Base-by-base conservation (phyloP, 805 yeast species). In the Wickerhamiella lipophila region DNA sequence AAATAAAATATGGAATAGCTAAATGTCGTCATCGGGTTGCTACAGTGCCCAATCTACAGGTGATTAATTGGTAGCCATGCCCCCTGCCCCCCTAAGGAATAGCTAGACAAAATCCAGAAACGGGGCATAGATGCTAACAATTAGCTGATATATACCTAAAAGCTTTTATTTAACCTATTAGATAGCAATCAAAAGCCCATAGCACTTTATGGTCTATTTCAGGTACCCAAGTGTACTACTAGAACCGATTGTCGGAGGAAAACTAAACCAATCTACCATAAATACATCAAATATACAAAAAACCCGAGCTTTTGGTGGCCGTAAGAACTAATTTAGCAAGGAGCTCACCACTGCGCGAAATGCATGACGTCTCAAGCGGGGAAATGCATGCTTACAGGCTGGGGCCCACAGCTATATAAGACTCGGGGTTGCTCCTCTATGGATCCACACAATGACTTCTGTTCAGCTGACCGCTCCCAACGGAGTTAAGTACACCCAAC, bases 401-500 rank as follows among this genome's bases (percentile, higher is more conserved):
- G 38, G 6, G 26, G 15, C 13, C 41, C 41, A 19, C 19, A 19
- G 13, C 26, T 36, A 36, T 36, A 19, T 36, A 36, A 36, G 41
- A 6, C 3, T n/a, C 41, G 15, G 5, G n/a, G 3, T 18, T 21
- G n/a, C 21, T 26, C 6, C 12, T 6, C n/a, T 3, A 19, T 8
- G 26, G 5, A 2, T 15, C 30, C 2, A 15, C 34, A 40, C 13
- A 19, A 44, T 44, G 47, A 36, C 42, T 26, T 15, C 45, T 38
- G 38, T 23, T 18, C 39, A 54, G 36, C 42, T 60, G 40, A 58
- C 60, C 3, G 54, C 59, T 16, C 50, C 58, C 30, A 55, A 56
- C 44, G 95, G 95, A 39, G 67, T 70, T 46, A 66, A 70, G 32
- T 83, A 81, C 64, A 78, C 77, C 47, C 92, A 83, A 72, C 88